phyloP scores from a whole-genome alignment of 148 eudicot genomes.

The Rhododendron mucronatum region DNA sequence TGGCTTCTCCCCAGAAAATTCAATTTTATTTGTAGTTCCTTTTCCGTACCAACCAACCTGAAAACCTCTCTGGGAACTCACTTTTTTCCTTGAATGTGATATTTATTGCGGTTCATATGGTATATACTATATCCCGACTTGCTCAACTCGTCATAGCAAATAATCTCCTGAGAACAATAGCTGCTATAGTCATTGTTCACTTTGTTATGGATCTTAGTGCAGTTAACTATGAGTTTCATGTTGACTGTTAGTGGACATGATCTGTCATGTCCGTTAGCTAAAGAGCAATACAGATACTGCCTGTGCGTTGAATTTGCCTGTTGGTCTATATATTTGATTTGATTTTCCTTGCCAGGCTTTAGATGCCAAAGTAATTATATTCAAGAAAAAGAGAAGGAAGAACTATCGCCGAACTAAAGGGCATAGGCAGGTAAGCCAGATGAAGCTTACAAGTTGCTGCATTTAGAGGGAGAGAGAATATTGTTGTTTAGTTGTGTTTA shows the following conservation, averaged over 20 bases:
- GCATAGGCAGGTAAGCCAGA: conserved; percentile 76
- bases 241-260: background rate
- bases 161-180: background rate
- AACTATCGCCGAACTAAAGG: conserved; percentile 91
- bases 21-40: background rate
- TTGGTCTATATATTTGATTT: background rate
- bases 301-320: background rate
- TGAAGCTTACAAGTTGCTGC: background rate
- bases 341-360: conserved; percentile 51
- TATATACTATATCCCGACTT: background rate
- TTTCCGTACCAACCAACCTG: background rate
- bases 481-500: conserved; percentile 2
- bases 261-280: background rate
- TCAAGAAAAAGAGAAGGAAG: conserved; percentile 96
- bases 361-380: conserved; percentile 94
- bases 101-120: background rate
- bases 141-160: background rate
- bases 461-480: background rate
- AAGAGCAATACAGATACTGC: background rate
- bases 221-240: background rate
- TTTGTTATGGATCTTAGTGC: background rate
- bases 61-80: background rate
- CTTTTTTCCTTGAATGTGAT: background rate
- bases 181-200: background rate
- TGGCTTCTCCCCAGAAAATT: background rate